Percentiles rank a stretch among this genome's conserved stretches.
Evolutionary conservation across 192 early-diverging fungal species (phyloP).

Genomic region (Coemansia sp.): DNA sequence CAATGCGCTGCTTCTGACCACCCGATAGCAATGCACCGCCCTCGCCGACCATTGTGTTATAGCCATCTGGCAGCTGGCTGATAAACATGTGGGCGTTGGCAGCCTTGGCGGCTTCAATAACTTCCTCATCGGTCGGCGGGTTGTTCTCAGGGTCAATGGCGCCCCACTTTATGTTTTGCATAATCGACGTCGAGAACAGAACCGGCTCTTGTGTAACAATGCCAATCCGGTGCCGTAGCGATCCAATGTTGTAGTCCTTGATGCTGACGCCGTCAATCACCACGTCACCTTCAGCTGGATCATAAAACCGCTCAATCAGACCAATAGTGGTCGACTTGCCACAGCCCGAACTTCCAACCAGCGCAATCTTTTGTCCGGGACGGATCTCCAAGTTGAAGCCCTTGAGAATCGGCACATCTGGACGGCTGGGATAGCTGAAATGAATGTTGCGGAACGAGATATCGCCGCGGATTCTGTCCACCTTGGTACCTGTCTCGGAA

Average conservation of each 20-base stretch:
- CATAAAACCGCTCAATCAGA: constrained; percentile 87
- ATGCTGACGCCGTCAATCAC: constrained; percentile 74
- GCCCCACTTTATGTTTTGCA: constrained; percentile 79
- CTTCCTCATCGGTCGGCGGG: constrained; percentile 70
- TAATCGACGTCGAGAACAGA: constrained; percentile 75
- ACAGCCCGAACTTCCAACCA: constrained; percentile 84
- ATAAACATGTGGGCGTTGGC: constrained; percentile 80
- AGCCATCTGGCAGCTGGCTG: constrained; percentile 65
- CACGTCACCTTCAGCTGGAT: constrained; percentile 60
- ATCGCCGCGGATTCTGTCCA: constrained; percentile 56
- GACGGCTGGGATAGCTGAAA: constrained; percentile 83
- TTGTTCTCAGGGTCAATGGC: constrained; percentile 55
- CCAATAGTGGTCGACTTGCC: constrained; percentile 85
- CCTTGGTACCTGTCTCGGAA: constrained; percentile 27
- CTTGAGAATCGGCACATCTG: constrained; percentile 78
- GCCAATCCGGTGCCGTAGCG: constrained; percentile 83
- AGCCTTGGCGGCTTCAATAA: constrained; percentile 63
- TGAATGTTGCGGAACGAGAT: constrained; percentile 77
- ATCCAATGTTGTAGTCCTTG: constrained; percentile 72
- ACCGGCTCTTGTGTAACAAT: constrained; percentile 91
- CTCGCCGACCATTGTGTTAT: constrained; percentile 88
- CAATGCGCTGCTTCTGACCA: constrained; percentile 95
- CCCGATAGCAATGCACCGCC: constrained; percentile 77
- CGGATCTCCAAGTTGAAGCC: constrained; percentile 71
- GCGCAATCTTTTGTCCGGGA: constrained; percentile 82